Evolutionary conservation across 441 rosid genomes (phyloP).

Genomic region (Populus hybrid): DNA sequence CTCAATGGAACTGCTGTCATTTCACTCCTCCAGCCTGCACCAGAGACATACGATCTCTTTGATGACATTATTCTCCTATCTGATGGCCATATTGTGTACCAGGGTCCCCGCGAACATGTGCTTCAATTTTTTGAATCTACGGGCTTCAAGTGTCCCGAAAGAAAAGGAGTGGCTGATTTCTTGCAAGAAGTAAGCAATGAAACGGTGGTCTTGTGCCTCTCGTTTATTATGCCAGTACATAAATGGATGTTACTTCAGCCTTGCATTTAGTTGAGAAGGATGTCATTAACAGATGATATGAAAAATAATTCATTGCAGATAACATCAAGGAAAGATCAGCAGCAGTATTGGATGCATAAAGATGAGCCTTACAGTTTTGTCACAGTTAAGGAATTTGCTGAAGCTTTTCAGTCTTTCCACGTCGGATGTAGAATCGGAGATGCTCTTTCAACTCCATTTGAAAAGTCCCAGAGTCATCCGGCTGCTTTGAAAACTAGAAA

Average conservation of each 20-base stretch:
- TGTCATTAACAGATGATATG: neutral
- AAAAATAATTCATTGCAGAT: slow-evolving; percentile 40
- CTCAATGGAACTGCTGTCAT: slow-evolving; percentile 65
- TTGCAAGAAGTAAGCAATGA: slow-evolving; percentile 63
- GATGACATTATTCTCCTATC: slow-evolving; percentile 76
- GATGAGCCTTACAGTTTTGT: slow-evolving; percentile 62
- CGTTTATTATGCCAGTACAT: neutral
- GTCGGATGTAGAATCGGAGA: slow-evolving; percentile 46
- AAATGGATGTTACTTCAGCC: neutral
- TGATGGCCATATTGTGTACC: slow-evolving; percentile 63
- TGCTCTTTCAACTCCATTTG: slow-evolving; percentile 61
- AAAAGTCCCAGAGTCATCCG: slow-evolving; percentile 61
- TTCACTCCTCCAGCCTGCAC: slow-evolving; percentile 88
- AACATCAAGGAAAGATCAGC: slow-evolving; percentile 84
- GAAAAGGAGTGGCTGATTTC: slow-evolving; percentile 87
- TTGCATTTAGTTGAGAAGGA: neutral
- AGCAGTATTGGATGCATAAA: slow-evolving; percentile 62
- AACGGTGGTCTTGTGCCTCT: neutral
- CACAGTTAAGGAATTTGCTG: slow-evolving; percentile 55
- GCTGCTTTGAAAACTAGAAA: slow-evolving; percentile 65
- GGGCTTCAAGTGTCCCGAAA: slow-evolving; percentile 79
- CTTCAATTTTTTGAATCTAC: slow-evolving; percentile 57
- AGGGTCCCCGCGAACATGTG: slow-evolving; percentile 68
- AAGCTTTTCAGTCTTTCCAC: slow-evolving; percentile 70
- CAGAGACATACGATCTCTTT: slow-evolving; percentile 75